Evolutionary conservation across 2,329 filamentous ascomycete genomes (phyloP).

Genomic region (Mariannaea elegans): DNA sequence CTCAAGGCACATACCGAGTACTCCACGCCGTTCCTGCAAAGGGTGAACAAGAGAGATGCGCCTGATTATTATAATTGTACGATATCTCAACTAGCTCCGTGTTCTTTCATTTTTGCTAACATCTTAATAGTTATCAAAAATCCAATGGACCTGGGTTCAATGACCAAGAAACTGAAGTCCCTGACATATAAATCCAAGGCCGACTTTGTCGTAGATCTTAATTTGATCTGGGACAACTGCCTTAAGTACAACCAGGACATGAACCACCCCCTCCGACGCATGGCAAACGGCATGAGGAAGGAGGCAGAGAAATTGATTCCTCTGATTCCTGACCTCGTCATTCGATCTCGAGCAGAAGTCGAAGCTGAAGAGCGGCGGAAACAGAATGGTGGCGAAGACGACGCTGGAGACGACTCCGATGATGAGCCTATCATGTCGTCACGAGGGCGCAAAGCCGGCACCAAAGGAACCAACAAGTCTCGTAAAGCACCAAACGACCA

Average conservation of each 20-base stretch:
- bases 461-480: constrained; percentile 80
- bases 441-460: constrained; percentile 82
- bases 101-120: constrained; percentile 31
- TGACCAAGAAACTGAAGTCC: constrained; percentile 96
- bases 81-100: constrained; percentile 41
- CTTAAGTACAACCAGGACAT: constrained; percentile 94
- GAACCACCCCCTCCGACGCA: constrained; percentile 85
- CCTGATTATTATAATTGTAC: constrained; percentile 93
- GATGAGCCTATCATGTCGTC: constrained; percentile 99
- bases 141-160: constrained; percentile 96
- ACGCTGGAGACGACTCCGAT: constrained; percentile 89
- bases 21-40: constrained; percentile 92
- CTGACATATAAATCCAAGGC: constrained; percentile 86
- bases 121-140: constrained; percentile 80
- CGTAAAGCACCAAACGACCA: constrained; percentile 78
- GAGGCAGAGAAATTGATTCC: constrained; percentile 97
- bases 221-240: constrained; percentile 97
- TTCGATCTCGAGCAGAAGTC: constrained; percentile 91
- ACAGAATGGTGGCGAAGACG: constrained; percentile 84
- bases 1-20: constrained; percentile 98
- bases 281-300: constrained; percentile 95
- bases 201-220: constrained; percentile 93
- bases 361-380: constrained; percentile 87
- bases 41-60: constrained; percentile 96
- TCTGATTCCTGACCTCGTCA: constrained; percentile 90